These are phyloP conservation scores for Cyberlindnera lachancei DNA, from an alignment of 805 yeast genomes.

Conservation along the genomic window DNA sequence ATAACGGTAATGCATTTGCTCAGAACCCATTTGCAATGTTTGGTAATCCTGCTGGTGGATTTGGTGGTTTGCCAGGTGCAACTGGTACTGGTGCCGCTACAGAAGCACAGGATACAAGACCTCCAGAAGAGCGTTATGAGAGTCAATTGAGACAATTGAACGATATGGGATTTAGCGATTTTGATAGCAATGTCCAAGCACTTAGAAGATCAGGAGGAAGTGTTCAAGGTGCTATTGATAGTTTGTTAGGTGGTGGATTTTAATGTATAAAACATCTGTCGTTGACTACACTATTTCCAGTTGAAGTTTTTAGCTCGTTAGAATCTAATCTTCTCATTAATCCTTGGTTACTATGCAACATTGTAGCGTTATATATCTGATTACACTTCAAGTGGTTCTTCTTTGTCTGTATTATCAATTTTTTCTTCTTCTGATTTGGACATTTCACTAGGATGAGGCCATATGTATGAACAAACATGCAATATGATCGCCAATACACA, in stretches of 20 bases:
- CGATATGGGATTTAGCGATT: conserved; percentile 85
- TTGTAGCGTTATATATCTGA: no score
- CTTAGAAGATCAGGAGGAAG: conserved; percentile 94
- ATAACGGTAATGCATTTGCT: conserved; percentile 25
- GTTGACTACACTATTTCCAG: no score
- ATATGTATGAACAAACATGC: conserved; percentile 6
- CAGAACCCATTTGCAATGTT: conserved; percentile 37
- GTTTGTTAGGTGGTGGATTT: conserved; percentile 51
- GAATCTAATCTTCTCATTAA: no score
- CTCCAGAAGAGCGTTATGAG: conserved; percentile 76
- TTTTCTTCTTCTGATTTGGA: no score
- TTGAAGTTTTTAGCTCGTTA: no score
- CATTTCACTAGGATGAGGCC: no score
- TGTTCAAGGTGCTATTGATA: conserved; percentile 94
- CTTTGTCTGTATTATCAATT: no score
- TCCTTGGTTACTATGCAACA: no score
- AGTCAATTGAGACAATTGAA: conserved; percentile 65
- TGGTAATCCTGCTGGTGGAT: conserved; percentile 11
- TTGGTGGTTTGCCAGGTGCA: conserved; percentile 2
- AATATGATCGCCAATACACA: conserved; percentile 7
- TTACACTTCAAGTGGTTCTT: no score
- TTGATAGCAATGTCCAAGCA: conserved; percentile 87
- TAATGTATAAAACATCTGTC: no score
- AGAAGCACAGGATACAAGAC: conserved; percentile 45
- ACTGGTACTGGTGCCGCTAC: conserved; percentile 26